Evolutionary conservation across 257 asterid genomes (phyloP).

Genomic region (Striga asiatica): DNA sequence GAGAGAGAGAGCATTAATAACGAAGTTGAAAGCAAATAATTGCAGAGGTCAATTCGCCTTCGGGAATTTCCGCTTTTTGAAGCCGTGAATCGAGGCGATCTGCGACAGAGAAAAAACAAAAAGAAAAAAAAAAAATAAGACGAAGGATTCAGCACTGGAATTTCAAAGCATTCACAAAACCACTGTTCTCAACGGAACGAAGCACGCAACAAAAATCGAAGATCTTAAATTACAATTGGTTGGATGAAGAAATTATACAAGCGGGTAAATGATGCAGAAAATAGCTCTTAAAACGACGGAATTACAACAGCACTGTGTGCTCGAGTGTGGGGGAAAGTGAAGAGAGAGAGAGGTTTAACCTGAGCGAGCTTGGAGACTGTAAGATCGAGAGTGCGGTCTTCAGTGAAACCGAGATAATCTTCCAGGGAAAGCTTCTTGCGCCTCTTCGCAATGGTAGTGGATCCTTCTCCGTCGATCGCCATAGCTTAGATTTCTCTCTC

Average conservation of each 20-base stretch:
- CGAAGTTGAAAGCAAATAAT: too few relatives aligned
- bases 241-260: too few relatives aligned
- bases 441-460: neutral
- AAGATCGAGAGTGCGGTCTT: slow-evolving; percentile 19
- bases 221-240: too few relatives aligned
- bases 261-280: too few relatives aligned
- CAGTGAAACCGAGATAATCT: slow-evolving; percentile 24
- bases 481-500: slow-evolving; percentile 12
- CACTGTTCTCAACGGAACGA: too few relatives aligned
- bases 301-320: too few relatives aligned
- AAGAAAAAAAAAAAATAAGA: too few relatives aligned
- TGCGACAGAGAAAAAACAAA: slow-evolving; percentile 8
- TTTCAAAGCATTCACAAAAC: too few relatives aligned
- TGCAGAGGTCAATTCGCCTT: slow-evolving; percentile 14
- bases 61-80: neutral
- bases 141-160: neutral
- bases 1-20: too few relatives aligned
- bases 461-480: slow-evolving; percentile 9
- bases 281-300: too few relatives aligned
- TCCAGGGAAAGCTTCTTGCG: slow-evolving; percentile 21
- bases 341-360: slow-evolving; percentile 13
- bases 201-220: neutral
- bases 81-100: slow-evolving; percentile 35
- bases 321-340: neutral
- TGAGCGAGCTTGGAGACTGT: slow-evolving; percentile 14